Evolutionary conservation across 2,329 filamentous ascomycete genomes (phyloP), one percentile per base, ranked within the genome.

Genomic region (Onygenales sp.): DNA sequence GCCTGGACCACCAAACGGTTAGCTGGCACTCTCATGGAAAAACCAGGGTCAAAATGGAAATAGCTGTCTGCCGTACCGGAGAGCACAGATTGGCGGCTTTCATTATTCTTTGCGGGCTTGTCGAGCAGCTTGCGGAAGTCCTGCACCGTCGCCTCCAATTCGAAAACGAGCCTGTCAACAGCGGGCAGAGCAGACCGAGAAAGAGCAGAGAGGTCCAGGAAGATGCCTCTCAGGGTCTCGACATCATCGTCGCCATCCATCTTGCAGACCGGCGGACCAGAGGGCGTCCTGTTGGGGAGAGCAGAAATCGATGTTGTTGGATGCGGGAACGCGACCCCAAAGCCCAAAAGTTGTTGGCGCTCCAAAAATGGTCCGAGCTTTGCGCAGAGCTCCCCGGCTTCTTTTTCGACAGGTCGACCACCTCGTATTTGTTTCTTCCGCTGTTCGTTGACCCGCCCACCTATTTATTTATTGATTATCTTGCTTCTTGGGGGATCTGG

Each of bases 141-240:
- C 53, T 81, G 75, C 49, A 84, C 76, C 61, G 86, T 81, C 50
- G 74, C 73, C 62, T 87, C 83, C 47, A 97, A 77, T 66, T 82
- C 79, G 50, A 73, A 65, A 61, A 82, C 79, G 54, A 86, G 77
- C 59, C 89, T 82, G 57, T 92, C 84, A 41, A 88, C 73, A 57
- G 85, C 83, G 35, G 84, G 78, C 50, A 89, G 71, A 32, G 85
- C 82, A 54, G 83, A 81, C 64, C 93, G 85, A 58, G 82, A 81
- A 62, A 93, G 78, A 54, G 86, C 84, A 61, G 86, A 76, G 57
- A 98, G 82, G 73, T 95, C 90, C 69, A 87, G 83, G 70, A 95
- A 88, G 63, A 98, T 83, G 69, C 83, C 84, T 74, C 91, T 84
- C 64, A 97, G 82, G 71, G 84, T 82, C 66, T 85, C 85, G 66